Evolutionary conservation across 2,329 filamentous ascomycete genomes (phyloP).

Genomic region (Lachnellula cervina): DNA sequence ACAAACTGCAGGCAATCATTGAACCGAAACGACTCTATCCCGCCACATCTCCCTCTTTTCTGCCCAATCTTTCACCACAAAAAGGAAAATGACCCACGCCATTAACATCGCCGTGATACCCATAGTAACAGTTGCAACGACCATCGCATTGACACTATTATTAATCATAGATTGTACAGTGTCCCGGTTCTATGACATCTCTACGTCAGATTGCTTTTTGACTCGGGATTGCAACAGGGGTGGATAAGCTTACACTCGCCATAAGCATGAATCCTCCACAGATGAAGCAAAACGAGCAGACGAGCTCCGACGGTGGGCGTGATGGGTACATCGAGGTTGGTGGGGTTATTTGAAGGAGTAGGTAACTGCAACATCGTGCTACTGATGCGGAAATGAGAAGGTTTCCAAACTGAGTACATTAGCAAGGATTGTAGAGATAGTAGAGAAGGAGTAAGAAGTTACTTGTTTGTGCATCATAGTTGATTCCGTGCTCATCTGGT

Average conservation of each 20-base stretch:
- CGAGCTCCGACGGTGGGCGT: conserved; percentile 78
- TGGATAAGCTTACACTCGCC: conserved; percentile 60
- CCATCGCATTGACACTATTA: conserved; percentile 69
- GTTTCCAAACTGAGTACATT: conserved; percentile 74
- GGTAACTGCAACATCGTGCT: conserved; percentile 71
- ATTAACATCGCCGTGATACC: conserved; percentile 76
- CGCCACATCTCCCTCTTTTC: conserved; percentile 1
- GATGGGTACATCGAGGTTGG: conserved; percentile 74
- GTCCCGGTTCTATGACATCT: conserved; percentile 9
- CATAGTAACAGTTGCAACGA: conserved; percentile 81
- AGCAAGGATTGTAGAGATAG: conserved; percentile 6
- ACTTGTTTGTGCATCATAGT: conserved; percentile 66
- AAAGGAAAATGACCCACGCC: conserved; percentile 72
- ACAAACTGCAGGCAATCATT: conserved; percentile 8
- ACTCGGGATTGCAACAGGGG: no score
- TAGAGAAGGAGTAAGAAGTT: conserved; percentile 2
- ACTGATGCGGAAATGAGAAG: conserved; percentile 74
- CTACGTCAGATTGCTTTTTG: not conserved
- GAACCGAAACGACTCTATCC: conserved; percentile 8
- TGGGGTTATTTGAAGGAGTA: conserved; percentile 71
- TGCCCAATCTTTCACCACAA: conserved; percentile 81
- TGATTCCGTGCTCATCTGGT: conserved; percentile 66
- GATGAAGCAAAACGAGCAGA: conserved; percentile 77
- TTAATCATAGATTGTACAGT: conserved; percentile 12
- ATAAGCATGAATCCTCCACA: conserved; percentile 85